Evolutionary conservation across 805 yeast genomes (phyloP).

Genomic region (Candida chauliodis): DNA sequence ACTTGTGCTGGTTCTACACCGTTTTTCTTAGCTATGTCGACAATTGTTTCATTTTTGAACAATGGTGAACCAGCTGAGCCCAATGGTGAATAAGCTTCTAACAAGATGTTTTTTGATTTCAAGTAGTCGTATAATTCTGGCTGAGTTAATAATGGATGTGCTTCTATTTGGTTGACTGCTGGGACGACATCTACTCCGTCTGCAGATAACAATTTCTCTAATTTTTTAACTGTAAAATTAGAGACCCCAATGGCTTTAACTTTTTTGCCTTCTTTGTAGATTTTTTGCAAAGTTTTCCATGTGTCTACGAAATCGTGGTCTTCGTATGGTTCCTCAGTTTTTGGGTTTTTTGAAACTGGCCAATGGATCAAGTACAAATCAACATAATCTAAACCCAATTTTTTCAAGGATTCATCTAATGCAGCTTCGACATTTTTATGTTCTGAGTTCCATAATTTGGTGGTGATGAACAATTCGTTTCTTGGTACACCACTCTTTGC

Average conservation of each 20-base stretch:
- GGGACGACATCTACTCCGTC: conserved; percentile 56
- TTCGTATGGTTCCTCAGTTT: conserved; percentile 13
- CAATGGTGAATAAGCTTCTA: conserved; percentile 60
- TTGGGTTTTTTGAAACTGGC: conserved; percentile 56
- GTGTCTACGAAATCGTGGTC: conserved; percentile 32
- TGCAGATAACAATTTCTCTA: conserved; percentile 43
- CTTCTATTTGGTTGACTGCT: conserved; percentile 70
- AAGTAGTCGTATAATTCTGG: conserved; percentile 59
- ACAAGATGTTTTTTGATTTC: conserved; percentile 43
- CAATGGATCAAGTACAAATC: conserved; percentile 80
- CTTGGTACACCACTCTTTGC: conserved; percentile 61
- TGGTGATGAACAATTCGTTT: conserved; percentile 63
- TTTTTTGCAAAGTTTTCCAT: conserved; percentile 46
- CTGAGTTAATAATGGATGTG: conserved; percentile 44
- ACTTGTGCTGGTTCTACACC: conserved; percentile 31
- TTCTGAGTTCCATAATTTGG: conserved; percentile 61
- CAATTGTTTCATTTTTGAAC: conserved; percentile 27
- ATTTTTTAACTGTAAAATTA: conserved; percentile 52
- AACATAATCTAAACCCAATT: conserved; percentile 69
- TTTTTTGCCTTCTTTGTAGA: conserved; percentile 47
- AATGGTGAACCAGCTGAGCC: conserved; percentile 36
- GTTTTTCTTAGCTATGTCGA: conserved; percentile 28
- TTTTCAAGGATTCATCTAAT: conserved; percentile 54
- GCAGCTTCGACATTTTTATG: conserved; percentile 52
- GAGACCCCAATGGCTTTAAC: conserved; percentile 74